Evolutionary conservation across 257 asterid genomes (phyloP).

Genomic region (Capsicum pubescens): DNA sequence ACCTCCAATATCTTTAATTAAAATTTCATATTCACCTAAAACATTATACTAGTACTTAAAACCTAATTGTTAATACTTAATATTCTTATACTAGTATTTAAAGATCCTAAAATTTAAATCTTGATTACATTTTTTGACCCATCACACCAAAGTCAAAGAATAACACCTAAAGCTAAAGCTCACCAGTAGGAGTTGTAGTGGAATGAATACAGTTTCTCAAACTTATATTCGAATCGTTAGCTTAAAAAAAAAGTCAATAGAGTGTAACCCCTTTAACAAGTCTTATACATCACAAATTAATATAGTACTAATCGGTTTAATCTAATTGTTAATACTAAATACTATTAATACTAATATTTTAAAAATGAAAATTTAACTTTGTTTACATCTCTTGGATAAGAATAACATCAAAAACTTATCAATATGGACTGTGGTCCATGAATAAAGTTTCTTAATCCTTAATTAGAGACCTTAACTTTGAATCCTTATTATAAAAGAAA

Average conservation of each 20-base stretch:
- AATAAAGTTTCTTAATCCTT: background rate
- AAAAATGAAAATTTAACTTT: no score
- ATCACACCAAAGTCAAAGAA: background rate
- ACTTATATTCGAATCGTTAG: no score
- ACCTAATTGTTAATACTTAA: background rate
- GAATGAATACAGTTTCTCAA: background rate
- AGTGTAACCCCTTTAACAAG: no score
- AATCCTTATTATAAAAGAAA: background rate
- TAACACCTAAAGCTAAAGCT: background rate
- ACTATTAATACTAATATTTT: no score
- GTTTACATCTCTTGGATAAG: no score
- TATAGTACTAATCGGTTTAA: no score
- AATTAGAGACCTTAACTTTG: background rate
- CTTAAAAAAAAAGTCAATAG: no score
- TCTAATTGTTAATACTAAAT: no score
- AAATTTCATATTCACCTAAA: background rate
- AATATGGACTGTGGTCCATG: no score
- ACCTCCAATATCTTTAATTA: background rate
- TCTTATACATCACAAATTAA: no score
- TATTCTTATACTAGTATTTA: no score
- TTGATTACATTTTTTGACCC: background rate
- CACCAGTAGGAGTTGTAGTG: background rate
- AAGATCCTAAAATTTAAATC: background rate
- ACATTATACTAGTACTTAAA: background rate
- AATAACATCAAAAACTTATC: no score